These are phyloP conservation scores for Suhomyces yuchorum DNA, from an alignment of 1,139 yeast genomes.

Conservation along the genomic window DNA sequence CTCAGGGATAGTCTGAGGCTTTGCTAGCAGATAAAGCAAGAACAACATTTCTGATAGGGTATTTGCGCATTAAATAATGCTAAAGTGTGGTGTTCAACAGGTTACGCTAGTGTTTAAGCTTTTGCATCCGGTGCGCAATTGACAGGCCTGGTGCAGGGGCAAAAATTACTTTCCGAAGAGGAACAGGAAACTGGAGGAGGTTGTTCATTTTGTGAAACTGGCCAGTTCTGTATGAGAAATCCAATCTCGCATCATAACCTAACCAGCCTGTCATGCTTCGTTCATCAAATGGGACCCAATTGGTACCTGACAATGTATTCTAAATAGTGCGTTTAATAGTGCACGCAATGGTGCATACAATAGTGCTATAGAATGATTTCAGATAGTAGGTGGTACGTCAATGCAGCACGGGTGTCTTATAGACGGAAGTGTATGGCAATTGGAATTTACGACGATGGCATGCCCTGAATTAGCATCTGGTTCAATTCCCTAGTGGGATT, in stretches of 20 bases:
- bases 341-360: background rate
- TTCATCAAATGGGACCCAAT: too few relatives aligned
- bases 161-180: background rate
- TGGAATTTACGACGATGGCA: too few relatives aligned
- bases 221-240: too few relatives aligned
- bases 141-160: background rate
- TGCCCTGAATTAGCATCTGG: too few relatives aligned
- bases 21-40: background rate
- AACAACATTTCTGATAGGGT: too few relatives aligned
- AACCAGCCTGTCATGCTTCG: too few relatives aligned
- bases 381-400: background rate
- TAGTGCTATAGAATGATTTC: background rate
- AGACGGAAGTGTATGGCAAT: too few relatives aligned
- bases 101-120: background rate
- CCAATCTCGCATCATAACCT: too few relatives aligned
- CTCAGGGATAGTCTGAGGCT: background rate
- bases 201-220: too few relatives aligned
- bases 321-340: background rate
- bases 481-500: too few relatives aligned
- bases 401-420: background rate
- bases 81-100: background rate
- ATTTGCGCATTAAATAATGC: background rate
- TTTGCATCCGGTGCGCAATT: background rate
- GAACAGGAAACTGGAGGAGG: background rate
- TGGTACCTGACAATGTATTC: too few relatives aligned